Evolutionary conservation across 108 stramenopile species (phyloP).

Genomic region (Mediolabrus comicus): DNA sequence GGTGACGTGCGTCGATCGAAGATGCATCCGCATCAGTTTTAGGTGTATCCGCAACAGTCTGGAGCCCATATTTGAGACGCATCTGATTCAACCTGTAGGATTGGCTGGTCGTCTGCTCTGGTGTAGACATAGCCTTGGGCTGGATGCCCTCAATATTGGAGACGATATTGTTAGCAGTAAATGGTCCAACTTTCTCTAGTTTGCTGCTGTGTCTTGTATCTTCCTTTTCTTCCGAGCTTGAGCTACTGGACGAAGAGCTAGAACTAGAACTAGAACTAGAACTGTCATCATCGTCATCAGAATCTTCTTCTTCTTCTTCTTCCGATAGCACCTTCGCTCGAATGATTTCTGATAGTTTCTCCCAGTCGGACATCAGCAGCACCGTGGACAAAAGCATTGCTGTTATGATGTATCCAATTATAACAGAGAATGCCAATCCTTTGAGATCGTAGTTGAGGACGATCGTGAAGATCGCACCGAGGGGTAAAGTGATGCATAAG

Average conservation of each 20-base stretch:
- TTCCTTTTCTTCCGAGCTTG: not conserved
- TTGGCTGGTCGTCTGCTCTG: too few relatives aligned
- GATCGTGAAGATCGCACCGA: slow-evolving; percentile 47
- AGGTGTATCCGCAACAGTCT: too few relatives aligned
- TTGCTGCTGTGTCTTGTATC: too few relatives aligned
- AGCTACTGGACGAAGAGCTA: not conserved
- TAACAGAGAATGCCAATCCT: slow-evolving; percentile 44
- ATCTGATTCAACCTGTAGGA: too few relatives aligned
- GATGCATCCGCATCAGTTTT: too few relatives aligned
- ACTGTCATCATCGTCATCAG: slow-evolving; percentile 19
- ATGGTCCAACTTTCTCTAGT: not conserved
- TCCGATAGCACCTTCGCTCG: slow-evolving; percentile 2
- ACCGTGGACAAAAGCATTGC: slow-evolving; percentile 39
- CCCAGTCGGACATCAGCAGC: slow-evolving; percentile 57
- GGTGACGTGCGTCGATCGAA: too few relatives aligned
- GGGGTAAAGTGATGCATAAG: slow-evolving; percentile 62
- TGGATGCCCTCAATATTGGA: too few relatives aligned
- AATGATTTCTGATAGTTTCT: slow-evolving; percentile 34
- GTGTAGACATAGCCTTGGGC: too few relatives aligned
- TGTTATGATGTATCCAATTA: slow-evolving; percentile 56
- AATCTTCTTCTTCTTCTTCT: slow-evolving; percentile 32
- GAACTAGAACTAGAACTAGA: too few relatives aligned
- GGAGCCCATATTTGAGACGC: too few relatives aligned
- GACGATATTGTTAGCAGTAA: not conserved
- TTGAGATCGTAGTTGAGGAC: slow-evolving; percentile 43